A percentile compares a stretch with the other conserved stretches of the same genome.
phyloP scores from a whole-genome alignment of 768 basidiomycete species.

The Panellus pusillus region DNA sequence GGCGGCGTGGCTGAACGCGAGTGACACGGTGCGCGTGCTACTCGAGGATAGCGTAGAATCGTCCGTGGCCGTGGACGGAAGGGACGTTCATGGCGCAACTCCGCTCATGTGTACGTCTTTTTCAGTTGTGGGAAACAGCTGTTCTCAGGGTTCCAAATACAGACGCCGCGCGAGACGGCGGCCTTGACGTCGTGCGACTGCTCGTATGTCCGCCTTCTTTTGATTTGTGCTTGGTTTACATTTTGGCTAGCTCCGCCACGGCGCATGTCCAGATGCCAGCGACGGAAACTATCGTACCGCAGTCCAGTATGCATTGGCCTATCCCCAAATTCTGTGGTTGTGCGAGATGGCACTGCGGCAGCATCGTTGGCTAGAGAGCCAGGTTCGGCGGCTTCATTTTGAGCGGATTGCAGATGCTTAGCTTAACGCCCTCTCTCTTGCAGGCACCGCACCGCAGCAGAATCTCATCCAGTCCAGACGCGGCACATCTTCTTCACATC shows the following conservation, averaged over 20 bases:
- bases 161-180: slow-evolving; percentile 81
- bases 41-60: slow-evolving; percentile 58
- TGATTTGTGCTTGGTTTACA: slow-evolving; percentile 7
- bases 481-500: slow-evolving; percentile 39
- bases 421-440: slow-evolving; percentile 18
- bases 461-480: slow-evolving; percentile 27
- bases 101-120: slow-evolving; percentile 76
- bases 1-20: slow-evolving; percentile 75
- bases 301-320: slow-evolving; percentile 63
- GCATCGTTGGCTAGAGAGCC: slow-evolving; percentile 58
- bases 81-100: slow-evolving; percentile 75
- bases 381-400: slow-evolving; percentile 40
- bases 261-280: slow-evolving; percentile 71
- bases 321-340: slow-evolving; percentile 65
- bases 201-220: slow-evolving; percentile 47
- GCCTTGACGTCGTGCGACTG: slow-evolving; percentile 61
- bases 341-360: slow-evolving; percentile 67
- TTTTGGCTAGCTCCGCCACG: slow-evolving; percentile 55
- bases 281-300: slow-evolving; percentile 74
- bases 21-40: slow-evolving; percentile 58
- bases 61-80: slow-evolving; percentile 67
- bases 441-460: slow-evolving; percentile 20
- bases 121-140: slow-evolving; percentile 8
- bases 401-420: slow-evolving; percentile 20
- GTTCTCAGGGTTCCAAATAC: slow-evolving; percentile 17